These are phyloP conservation scores for Vaccinium myrtillus DNA, from an alignment of 148 eudicot species.

Conservation along the genomic window DNA sequence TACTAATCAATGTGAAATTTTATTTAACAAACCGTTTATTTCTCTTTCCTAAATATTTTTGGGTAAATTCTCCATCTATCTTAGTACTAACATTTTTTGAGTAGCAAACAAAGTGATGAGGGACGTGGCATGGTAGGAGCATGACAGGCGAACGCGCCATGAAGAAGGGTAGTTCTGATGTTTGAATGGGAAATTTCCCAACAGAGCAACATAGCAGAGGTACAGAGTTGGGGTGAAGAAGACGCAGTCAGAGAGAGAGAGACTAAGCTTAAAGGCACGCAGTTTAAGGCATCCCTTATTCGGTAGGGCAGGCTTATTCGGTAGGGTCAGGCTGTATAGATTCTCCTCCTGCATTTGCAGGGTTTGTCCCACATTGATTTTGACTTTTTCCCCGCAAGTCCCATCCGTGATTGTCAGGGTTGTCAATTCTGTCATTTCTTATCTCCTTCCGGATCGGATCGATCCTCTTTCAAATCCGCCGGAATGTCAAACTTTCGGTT, in stretches of 20 bases:
- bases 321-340: neutral
- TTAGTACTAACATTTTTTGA: too few relatives aligned
- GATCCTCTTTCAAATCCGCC: too few relatives aligned
- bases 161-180: neutral
- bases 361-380: neutral
- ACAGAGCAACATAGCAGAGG: neutral
- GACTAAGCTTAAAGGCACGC: neutral
- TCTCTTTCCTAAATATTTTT: too few relatives aligned
- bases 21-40: too few relatives aligned
- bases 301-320: neutral
- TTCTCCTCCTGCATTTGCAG: neutral
- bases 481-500: too few relatives aligned
- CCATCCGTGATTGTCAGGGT: too few relatives aligned
- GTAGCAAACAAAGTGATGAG: neutral
- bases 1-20: too few relatives aligned
- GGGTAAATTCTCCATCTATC: too few relatives aligned
- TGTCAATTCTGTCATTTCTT: too few relatives aligned
- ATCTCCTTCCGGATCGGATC: too few relatives aligned
- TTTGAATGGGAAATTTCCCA: neutral
- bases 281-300: neutral
- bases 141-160: neutral
- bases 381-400: neutral
- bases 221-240: neutral
- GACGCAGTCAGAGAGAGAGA: neutral
- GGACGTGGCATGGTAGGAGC: neutral